Evolutionary conservation across 2,329 filamentous ascomycete genomes (phyloP).

Genomic region (Didymella keratinophila): DNA sequence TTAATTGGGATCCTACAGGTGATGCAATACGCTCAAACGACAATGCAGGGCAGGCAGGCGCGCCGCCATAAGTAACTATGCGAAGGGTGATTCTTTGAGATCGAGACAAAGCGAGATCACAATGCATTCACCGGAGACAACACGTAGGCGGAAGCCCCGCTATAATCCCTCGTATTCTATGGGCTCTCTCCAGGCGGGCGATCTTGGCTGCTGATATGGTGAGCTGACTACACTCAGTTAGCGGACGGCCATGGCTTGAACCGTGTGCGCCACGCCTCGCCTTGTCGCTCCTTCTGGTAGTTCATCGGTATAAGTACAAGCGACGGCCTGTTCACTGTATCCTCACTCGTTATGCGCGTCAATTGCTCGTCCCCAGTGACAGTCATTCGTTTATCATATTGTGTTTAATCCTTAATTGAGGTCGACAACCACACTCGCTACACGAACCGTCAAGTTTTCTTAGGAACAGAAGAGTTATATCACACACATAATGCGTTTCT

Average conservation of each 20-base stretch:
- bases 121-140: slow-evolving; percentile 10
- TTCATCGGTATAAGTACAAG: slow-evolving; percentile 35
- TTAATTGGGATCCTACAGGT: neutral
- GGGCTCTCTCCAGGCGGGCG: slow-evolving; percentile 23
- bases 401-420: slow-evolving; percentile 28
- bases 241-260: slow-evolving; percentile 27
- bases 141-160: slow-evolving; percentile 18
- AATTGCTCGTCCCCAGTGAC: slow-evolving; percentile 33
- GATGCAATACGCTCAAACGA: neutral
- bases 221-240: slow-evolving; percentile 25
- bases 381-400: slow-evolving; percentile 37
- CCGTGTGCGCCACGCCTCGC: slow-evolving; percentile 29
- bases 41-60: neutral
- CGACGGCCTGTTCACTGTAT: slow-evolving; percentile 9
- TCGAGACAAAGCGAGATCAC: slow-evolving; percentile 3
- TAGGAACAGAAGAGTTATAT: slow-evolving; percentile 6
- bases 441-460: slow-evolving; percentile 10
- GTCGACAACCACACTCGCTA: slow-evolving; percentile 30
- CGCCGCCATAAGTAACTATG: no score
- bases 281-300: slow-evolving; percentile 16
- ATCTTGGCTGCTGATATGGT: slow-evolving; percentile 33
- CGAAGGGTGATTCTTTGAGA: neutral
- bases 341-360: slow-evolving; percentile 37
- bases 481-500: slow-evolving; percentile 42
- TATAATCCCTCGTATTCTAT: slow-evolving; percentile 25